Base-by-base conservation (phyloP, 2,329 filamentous ascomycete species). In the Penicillium sp. region DNA sequence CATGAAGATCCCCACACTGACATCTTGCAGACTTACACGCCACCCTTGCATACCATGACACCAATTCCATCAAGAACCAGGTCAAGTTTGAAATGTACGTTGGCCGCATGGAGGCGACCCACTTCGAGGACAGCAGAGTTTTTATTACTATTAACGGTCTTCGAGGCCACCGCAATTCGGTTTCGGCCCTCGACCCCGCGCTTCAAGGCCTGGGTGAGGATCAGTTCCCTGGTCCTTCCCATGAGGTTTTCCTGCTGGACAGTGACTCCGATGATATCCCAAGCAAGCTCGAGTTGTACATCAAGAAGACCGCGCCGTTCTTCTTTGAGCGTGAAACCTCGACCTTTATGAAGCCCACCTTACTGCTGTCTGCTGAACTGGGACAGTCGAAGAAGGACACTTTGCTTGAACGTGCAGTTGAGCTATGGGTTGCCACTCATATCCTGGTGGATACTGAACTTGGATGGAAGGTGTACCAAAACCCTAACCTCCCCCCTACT, bases 401-500 rank as follows among this genome's bases (percentile, higher is more conserved):
- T 33, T 50, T 66, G 9, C 69, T 85, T 12, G 70, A 77, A 18
- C 78, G 81, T 42, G 77, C 77, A 2, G 68, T 85, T 45, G 81
- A 85, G 59, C 72, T 86, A 4, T 85, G 82, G 82, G 75, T 81
- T 27, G 77, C 79, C 14, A 85, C 82, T 7, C 76, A 78, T 37
- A 76, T 85, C 44, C 74, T 85, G 15, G 78, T 79, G n/a, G 78
- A 81, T 22, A 71, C 68, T 3, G 74, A 78, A 23, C 60, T 81
- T 23, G 71, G 72, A 46, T 81, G 80, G 76, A 76, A 80, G 55
- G 69, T 81, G 4, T 81, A 75, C 62, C 76, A 75, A 49, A 81
- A 81, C 61, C 75, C 65, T 52, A 79, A 69, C 9, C 61, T 75
- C 18, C 69, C 69, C 11, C 69, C 72, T 11, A 69, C 71, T 12